Evolutionary conservation across 331 rosid species (phyloP).

Genomic region (Erythrophleum ivorense): DNA sequence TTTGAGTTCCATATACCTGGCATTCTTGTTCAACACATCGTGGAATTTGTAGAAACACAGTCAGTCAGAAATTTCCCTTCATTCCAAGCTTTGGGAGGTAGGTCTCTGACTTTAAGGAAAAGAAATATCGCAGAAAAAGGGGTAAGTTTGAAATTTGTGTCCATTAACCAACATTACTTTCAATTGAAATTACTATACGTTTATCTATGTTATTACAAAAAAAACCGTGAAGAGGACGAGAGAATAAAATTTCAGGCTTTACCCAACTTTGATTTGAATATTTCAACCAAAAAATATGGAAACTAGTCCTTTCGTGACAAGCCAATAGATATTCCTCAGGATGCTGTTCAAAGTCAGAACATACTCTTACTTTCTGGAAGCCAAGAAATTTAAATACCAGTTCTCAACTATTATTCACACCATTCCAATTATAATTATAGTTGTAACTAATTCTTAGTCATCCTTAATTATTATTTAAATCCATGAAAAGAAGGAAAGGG

Average conservation of each 20-base stretch:
- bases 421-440: constrained; percentile 9
- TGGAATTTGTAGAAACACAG: not conserved
- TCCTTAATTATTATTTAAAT: constrained; percentile 16
- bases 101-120: constrained; percentile 28
- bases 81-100: constrained; percentile 29
- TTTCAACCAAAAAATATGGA: constrained; percentile 35
- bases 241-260: constrained; percentile 31
- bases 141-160: constrained; percentile 47
- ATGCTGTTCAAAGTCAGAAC: constrained; percentile 42
- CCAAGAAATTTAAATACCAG: constrained; percentile 14
- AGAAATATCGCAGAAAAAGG: constrained; percentile 50
- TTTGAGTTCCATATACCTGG: not conserved
- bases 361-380: constrained; percentile 37
- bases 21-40: not conserved
- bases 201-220: not conserved
- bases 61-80: not conserved
- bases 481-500: constrained; percentile 5
- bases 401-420: constrained; percentile 30
- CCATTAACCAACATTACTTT: constrained; percentile 45
- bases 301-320: constrained; percentile 23
- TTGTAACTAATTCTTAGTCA: not conserved
- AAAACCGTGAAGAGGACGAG: constrained; percentile 5
- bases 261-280: constrained; percentile 41
- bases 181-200: constrained; percentile 44
- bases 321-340: constrained; percentile 35